A percentile compares a stretch with the other conserved stretches of the same genome.
phyloP scores from a whole-genome alignment of 2,329 filamentous ascomycete species.

The Ceratocystis huliohia region DNA sequence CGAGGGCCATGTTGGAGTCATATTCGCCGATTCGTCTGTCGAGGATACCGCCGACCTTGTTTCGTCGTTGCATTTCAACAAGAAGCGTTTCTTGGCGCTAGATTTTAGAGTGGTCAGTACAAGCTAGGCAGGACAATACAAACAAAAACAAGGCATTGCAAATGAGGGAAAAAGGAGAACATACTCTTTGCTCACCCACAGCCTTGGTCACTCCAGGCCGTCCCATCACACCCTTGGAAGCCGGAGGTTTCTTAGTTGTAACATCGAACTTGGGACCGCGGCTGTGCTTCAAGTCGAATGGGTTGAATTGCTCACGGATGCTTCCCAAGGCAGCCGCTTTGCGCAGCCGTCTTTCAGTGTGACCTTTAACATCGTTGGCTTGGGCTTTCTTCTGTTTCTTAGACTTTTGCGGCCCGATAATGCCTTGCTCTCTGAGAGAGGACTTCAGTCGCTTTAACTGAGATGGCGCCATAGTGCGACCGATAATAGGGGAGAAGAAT shows the following conservation, averaged over 20 bases:
- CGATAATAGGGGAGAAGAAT: conserved; percentile 18
- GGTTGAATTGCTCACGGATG: conserved; percentile 94
- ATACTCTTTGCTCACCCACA: conserved; percentile 70
- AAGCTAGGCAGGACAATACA: conserved; percentile 19
- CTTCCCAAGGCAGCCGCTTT: conserved; percentile 64
- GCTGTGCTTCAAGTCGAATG: conserved; percentile 82
- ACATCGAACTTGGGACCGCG: conserved; percentile 76
- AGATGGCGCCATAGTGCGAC: conserved; percentile 67
- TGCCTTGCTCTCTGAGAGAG: conserved; percentile 76
- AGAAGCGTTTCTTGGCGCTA: conserved; percentile 69
- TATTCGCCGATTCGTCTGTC: conserved; percentile 94
- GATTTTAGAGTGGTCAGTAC: conserved; percentile 21
- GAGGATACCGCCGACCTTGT: conserved; percentile 83
- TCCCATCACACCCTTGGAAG: conserved; percentile 49
- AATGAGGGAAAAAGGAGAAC: conserved; percentile 20
- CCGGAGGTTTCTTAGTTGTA: conserved; percentile 49
- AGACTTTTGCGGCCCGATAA: conserved; percentile 82
- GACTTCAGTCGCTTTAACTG: conserved; percentile 93
- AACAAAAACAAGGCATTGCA: background rate
- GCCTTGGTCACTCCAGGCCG: conserved; percentile 77
- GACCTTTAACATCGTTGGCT: conserved; percentile 51
- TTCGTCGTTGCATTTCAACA: conserved; percentile 77
- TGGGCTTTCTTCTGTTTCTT: conserved; percentile 83
- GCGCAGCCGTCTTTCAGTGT: conserved; percentile 60
- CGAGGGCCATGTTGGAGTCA: conserved; percentile 82